These are phyloP conservation scores for Neonothopanus nambi DNA, from an alignment of 1,284 basidiomycete species.

Conservation along the genomic window DNA sequence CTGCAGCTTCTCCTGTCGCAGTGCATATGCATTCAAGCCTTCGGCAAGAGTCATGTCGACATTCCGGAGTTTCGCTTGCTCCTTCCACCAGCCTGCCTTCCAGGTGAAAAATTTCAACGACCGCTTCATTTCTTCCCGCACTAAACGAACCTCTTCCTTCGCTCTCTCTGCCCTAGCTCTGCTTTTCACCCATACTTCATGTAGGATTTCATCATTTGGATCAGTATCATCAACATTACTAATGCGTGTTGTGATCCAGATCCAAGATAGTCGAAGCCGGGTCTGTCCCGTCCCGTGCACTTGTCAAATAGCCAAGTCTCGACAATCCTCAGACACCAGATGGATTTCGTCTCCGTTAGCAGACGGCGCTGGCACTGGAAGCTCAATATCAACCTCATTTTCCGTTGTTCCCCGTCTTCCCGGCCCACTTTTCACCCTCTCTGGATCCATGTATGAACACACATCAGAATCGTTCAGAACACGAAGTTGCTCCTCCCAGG, in stretches of 20 bases:
- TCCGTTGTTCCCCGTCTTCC: not conserved
- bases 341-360: not conserved
- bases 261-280: not conserved
- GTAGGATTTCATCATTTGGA: not conserved
- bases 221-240: not conserved
- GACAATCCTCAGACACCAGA: not conserved
- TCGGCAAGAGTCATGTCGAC: not conserved
- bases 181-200: constrained; percentile 10
- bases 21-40: not conserved
- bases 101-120: not conserved
- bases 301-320: not conserved
- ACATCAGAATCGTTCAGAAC: constrained; percentile 2
- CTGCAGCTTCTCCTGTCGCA: no score
- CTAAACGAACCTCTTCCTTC: not conserved
- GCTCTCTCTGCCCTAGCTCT: constrained; percentile 10
- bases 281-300: not conserved
- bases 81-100: not conserved
- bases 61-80: not conserved
- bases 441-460: constrained; percentile 1
- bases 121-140: constrained; percentile 10
- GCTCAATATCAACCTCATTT: not conserved
- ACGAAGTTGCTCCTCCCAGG: not conserved
- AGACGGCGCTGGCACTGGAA: not conserved
- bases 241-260: not conserved
- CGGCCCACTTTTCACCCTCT: not conserved